These are phyloP conservation scores for Babesia ovis DNA, from an alignment of 169 alveolate species.

Conservation along the genomic window DNA sequence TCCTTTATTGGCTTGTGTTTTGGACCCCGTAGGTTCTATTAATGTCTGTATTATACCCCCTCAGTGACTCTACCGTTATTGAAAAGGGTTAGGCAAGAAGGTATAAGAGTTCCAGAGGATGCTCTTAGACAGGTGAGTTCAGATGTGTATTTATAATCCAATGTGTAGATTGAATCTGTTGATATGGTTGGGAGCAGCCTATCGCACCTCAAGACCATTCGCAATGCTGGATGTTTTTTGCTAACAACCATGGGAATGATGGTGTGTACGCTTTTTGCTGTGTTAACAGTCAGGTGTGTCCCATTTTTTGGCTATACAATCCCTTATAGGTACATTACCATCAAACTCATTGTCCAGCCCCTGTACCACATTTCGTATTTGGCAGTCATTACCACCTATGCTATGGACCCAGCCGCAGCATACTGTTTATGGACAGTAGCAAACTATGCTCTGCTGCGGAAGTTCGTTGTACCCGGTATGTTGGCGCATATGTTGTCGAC, in stretches of 20 bases:
- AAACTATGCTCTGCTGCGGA: slow-evolving; percentile 39
- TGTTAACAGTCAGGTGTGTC: slow-evolving; percentile 31
- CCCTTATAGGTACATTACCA: slow-evolving; percentile 30
- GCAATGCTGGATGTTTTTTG: slow-evolving; percentile 26
- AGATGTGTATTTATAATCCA: no score
- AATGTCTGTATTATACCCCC: not conserved
- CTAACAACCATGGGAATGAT: slow-evolving; percentile 5
- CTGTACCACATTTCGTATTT: slow-evolving; percentile 46
- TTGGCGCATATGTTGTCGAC: not conserved
- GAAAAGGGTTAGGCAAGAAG: not conserved
- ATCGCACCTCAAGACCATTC: slow-evolving; percentile 29
- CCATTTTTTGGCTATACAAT: not conserved
- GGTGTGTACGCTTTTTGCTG: slow-evolving; percentile 4
- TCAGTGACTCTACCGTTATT: slow-evolving; percentile 23
- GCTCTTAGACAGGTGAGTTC: not conserved
- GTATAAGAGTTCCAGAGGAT: not conserved
- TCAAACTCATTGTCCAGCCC: slow-evolving; percentile 52
- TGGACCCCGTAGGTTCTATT: slow-evolving; percentile 18
- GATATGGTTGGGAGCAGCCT: slow-evolving; percentile 6
- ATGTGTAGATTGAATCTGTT: slow-evolving; percentile 2
- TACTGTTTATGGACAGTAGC: slow-evolving; percentile 54
- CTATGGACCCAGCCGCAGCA: slow-evolving; percentile 59
- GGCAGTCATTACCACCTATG: slow-evolving; percentile 57
- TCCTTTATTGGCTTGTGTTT: slow-evolving; percentile 18
- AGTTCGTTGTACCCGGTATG: slow-evolving; percentile 29